These are phyloP conservation scores for Coccinonectria pachysandricola DNA, from an alignment of 2,329 filamentous ascomycete genomes.

Conservation along the genomic window DNA sequence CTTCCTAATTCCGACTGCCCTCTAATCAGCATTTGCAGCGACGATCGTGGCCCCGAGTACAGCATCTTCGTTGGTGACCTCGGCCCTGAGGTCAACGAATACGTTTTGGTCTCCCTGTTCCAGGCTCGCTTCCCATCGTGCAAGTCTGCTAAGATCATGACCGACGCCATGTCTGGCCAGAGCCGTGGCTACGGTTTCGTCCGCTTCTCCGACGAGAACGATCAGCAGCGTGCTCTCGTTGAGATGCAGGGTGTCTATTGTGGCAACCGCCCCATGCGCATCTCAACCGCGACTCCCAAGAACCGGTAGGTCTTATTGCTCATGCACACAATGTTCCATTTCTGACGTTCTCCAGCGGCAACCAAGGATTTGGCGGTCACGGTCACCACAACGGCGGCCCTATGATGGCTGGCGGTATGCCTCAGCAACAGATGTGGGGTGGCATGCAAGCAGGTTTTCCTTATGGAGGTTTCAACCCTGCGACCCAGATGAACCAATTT, in stretches of 20 bases:
- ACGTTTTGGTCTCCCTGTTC: conserved; percentile 93
- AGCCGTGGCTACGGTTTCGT: conserved; percentile 97
- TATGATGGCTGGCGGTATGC: conserved; percentile 39
- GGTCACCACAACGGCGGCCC: conserved; percentile 33
- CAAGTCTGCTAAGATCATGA: conserved; percentile 99
- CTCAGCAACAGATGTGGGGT: conserved; percentile 34
- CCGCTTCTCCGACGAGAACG: conserved; percentile 87
- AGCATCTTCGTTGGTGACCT: conserved; percentile 97
- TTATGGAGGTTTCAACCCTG: conserved; percentile 37
- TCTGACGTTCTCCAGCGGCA: conserved; percentile 18
- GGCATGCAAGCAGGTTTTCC: conserved; percentile 25
- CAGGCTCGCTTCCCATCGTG: conserved; percentile 92
- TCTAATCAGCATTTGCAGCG: conserved; percentile 39
- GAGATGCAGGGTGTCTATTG: conserved; percentile 99
- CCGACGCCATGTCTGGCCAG: conserved; percentile 93
- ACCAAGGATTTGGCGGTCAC: conserved; percentile 30
- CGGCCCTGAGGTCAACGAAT: conserved; percentile 97
- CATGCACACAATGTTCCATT: conserved; percentile 1
- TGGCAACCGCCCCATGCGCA: conserved; percentile 96
- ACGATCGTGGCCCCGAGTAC: conserved; percentile 92
- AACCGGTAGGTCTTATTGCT: conserved; percentile 45
- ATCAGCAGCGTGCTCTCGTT: conserved; percentile 88
- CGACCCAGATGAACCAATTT: conserved; percentile 87
- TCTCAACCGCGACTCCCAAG: conserved; percentile 95
- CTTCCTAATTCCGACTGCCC: neutral